Conservation (phyloP, 2,329 filamentous ascomycete species). For the Penicillium verrucosum region DNA sequence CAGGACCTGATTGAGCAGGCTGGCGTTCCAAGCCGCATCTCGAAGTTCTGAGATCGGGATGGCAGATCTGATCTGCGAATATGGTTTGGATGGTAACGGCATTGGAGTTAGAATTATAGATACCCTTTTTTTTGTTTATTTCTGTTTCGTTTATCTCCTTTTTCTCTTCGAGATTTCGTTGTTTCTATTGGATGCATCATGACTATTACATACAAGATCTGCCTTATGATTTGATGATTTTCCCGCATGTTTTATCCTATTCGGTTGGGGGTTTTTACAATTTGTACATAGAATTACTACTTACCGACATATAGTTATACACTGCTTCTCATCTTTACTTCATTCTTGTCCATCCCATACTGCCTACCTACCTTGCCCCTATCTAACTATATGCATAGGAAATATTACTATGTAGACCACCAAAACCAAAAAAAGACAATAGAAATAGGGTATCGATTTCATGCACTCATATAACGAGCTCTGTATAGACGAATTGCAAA, state of each 20-base stretch:
- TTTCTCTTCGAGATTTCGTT: neutral
- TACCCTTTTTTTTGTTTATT: conserved; percentile 33
- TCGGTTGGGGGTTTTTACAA: conserved; percentile 2
- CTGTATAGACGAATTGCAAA: neutral
- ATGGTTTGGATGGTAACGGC: conserved; percentile 12
- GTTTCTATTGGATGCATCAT: conserved; percentile 15
- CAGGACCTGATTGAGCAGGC: conserved; percentile 40
- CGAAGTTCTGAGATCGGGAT: conserved; percentile 21
- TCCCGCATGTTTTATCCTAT: conserved; percentile 3
- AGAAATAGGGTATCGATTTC: conserved; percentile 26
- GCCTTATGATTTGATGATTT: conserved; percentile 28
- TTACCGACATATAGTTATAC: conserved; percentile 11
- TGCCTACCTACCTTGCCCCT: neutral
- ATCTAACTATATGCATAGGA: neutral
- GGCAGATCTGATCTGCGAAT: neutral
- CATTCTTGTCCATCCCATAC: neutral
- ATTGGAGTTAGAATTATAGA: conserved; percentile 32
- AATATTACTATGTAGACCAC: neutral
- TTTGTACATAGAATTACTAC: conserved; percentile 16
- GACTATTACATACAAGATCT: conserved; percentile 10
- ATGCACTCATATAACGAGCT: conserved; percentile 15
- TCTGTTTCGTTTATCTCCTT: conserved; percentile 4
- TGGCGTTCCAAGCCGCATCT: conserved; percentile 33
- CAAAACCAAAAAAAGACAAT: neutral
- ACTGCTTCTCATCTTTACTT: neutral